These are phyloP conservation scores for Pichia kluyveri DNA, from an alignment of 805 yeast genomes.

Conservation along the genomic window DNA sequence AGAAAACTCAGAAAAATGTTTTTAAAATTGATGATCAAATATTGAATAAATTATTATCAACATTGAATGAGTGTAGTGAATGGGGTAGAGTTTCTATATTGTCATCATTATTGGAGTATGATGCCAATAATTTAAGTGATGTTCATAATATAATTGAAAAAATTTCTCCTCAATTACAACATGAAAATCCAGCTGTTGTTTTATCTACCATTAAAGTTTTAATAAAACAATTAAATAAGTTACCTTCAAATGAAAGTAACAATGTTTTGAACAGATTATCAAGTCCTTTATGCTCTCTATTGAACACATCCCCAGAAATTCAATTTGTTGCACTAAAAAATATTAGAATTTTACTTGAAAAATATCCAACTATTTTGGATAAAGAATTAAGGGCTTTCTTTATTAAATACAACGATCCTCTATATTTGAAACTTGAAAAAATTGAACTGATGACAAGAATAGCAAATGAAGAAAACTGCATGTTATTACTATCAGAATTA, in stretches of 20 bases:
- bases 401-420: constrained; percentile 78
- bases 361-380: constrained; percentile 70
- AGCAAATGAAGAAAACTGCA: constrained; percentile 50
- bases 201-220: constrained; percentile 76
- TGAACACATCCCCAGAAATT: constrained; percentile 86
- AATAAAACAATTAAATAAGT: constrained; percentile 51
- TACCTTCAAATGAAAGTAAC: constrained; percentile 31
- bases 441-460: constrained; percentile 66
- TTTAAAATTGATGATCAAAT: constrained; percentile 31
- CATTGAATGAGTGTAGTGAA: constrained; percentile 94
- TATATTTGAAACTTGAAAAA: constrained; percentile 69
- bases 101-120: constrained; percentile 68
- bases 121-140: constrained; percentile 47
- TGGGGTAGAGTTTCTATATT: constrained; percentile 96
- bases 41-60: constrained; percentile 60
- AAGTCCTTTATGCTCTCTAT: constrained; percentile 80
- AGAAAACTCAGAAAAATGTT: constrained; percentile 18
- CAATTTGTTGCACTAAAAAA: constrained; percentile 91
- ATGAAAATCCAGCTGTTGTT: constrained; percentile 93
- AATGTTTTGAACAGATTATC: constrained; percentile 58
- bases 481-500: constrained; percentile 55
- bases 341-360: constrained; percentile 80
- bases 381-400: constrained; percentile 84
- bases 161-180: constrained; percentile 91
- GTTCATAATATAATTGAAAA: constrained; percentile 82